Percentiles rank a stretch among this genome's conserved stretches.
phyloP scores from a whole-genome alignment of 345 rosid species.

The Eutrema yunnanense region DNA sequence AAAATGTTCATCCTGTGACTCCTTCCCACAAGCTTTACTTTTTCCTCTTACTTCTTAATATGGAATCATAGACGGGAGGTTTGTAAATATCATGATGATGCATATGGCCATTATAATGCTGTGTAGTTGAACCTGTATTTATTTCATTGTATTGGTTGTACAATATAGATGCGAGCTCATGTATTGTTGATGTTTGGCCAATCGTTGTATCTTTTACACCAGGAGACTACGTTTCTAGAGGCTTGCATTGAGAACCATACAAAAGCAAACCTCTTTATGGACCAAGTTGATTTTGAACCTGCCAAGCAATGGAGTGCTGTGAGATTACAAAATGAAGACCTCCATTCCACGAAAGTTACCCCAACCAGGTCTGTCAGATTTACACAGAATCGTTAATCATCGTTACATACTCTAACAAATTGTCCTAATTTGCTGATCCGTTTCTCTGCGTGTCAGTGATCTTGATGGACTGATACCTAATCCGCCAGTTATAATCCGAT shows the following conservation, averaged over 20 bases:
- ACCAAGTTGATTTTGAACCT: constrained; percentile 98
- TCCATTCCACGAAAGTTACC: constrained; percentile 30
- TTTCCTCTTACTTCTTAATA: neutral
- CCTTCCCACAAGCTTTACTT: neutral
- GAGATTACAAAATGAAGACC: constrained; percentile 51
- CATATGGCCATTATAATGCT: neutral
- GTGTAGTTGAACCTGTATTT: neutral
- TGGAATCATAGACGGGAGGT: neutral
- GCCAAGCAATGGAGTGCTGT: constrained; percentile 74
- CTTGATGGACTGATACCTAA: constrained; percentile 51
- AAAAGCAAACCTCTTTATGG: constrained; percentile 87
- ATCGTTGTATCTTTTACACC: constrained; percentile 26
- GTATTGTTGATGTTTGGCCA: constrained; percentile 1
- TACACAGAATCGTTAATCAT: neutral
- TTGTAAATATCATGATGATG: neutral
- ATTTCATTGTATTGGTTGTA: neutral
- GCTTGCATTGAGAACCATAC: constrained; percentile 96
- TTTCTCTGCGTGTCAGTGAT: constrained; percentile 19
- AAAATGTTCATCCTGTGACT: neutral
- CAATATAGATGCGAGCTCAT: neutral
- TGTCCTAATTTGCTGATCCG: neutral
- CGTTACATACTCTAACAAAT: neutral
- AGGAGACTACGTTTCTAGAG: constrained; percentile 87
- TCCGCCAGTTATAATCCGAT: constrained; percentile 71
- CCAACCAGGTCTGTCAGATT: constrained; percentile 38